phyloP scores from a whole-genome alignment of 805 yeast species.

The Alloascoidea hylecoeti region DNA sequence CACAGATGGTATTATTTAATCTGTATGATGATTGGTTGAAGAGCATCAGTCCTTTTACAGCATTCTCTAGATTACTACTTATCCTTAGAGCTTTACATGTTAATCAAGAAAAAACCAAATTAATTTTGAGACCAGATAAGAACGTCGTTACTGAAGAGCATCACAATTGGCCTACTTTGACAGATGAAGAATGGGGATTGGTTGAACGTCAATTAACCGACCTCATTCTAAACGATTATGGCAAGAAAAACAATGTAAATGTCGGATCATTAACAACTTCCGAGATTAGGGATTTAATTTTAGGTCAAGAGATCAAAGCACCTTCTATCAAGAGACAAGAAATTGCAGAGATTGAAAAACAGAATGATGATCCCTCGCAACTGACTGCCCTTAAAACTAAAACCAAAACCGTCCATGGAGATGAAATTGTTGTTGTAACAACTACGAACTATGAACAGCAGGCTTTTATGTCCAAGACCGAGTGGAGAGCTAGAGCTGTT shows the following conservation, averaged over 20 bases:
- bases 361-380: constrained; percentile 24
- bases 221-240: constrained; percentile 72
- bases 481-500: constrained; percentile 85
- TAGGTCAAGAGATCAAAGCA: constrained; percentile 87
- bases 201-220: constrained; percentile 85
- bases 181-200: constrained; percentile 83
- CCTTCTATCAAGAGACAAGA: constrained; percentile 83
- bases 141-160: constrained; percentile 56
- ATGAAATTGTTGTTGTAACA: constrained; percentile 87
- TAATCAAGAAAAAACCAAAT: constrained; percentile 60
- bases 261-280: constrained; percentile 81
- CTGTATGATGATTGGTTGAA: constrained; percentile 92
- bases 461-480: constrained; percentile 69
- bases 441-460: constrained; percentile 81
- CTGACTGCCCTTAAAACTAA: constrained; percentile 69
- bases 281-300: constrained; percentile 84
- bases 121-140: constrained; percentile 64
- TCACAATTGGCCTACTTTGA: constrained; percentile 88
- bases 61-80: constrained; percentile 77
- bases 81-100: constrained; percentile 74
- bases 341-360: constrained; percentile 50
- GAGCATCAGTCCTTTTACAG: constrained; percentile 76
- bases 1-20: constrained; percentile 84
- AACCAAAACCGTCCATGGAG: constrained; percentile 89
- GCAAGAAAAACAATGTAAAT: constrained; percentile 74